Evolutionary conservation across 331 rosid genomes (phyloP).

Genomic region (Erythrophleum ivorense): DNA sequence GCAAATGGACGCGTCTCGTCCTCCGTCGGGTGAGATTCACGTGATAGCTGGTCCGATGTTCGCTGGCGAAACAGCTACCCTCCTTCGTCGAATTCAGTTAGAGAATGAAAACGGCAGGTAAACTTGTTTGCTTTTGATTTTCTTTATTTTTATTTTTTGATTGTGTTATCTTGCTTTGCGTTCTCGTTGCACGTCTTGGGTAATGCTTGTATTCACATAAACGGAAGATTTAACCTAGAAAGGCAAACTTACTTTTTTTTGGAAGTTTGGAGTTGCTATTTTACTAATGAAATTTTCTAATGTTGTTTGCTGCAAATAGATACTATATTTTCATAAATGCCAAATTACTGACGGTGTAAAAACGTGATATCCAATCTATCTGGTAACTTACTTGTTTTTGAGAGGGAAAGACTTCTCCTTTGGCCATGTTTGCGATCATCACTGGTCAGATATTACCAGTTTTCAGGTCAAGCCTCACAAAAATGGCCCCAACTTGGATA

Average conservation of each 20-base stretch:
- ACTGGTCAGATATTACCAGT: slow-evolving; percentile 62
- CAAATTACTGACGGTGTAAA: neutral
- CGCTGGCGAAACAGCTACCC: slow-evolving; percentile 85
- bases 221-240: neutral
- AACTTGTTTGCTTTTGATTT: neutral
- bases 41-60: slow-evolving; percentile 90
- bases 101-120: slow-evolving; percentile 77
- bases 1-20: slow-evolving; percentile 47
- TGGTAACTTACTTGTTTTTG: slow-evolving; percentile 27
- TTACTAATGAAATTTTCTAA: slow-evolving; percentile 21
- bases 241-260: neutral
- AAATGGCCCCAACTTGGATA: slow-evolving; percentile 49
- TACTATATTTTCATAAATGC: neutral
- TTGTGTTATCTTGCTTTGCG: neutral
- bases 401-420: slow-evolving; percentile 34
- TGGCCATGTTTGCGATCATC: slow-evolving; percentile 46
- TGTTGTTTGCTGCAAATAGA: neutral
- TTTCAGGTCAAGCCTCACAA: slow-evolving; percentile 68
- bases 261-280: slow-evolving; percentile 12
- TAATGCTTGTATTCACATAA: neutral
- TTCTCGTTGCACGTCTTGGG: neutral
- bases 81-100: slow-evolving; percentile 72
- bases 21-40: slow-evolving; percentile 70
- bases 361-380: neutral
- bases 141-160: neutral